Evolutionary conservation across 345 rosid species (phyloP), one percentile per base, ranked within the genome.

Genomic region (Salix koriyanagi): DNA sequence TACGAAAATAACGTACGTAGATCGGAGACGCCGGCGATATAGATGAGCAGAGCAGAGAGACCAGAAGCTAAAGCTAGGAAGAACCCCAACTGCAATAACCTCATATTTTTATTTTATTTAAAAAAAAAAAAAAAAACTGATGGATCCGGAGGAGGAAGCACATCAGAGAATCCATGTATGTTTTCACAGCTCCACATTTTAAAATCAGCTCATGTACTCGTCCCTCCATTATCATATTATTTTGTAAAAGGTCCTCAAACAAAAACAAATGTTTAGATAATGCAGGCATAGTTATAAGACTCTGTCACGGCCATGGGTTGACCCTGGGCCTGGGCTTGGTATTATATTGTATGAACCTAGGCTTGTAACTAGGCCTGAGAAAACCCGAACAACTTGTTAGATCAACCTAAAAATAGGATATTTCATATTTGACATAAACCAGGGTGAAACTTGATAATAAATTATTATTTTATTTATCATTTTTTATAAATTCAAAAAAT

Each of bases 1-100:
- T 0, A 15, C 19, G 28, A 26, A 13, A 71, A 46, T 11, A 44
- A 13, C 84, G 67, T 82, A 93, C 98, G 76, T 66, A 85, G 85
- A 86, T 82, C 77, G 54, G 97, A 87, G 85, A 96, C 83, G 79
- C 97, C 99, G 77, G 85, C 73, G 80, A 92, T 85, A 86, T 91
- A 93, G 79, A 93, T 86, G 84, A 92, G 83, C 71, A 95, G 88
- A n/a, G 91, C 93, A 7, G 88, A 85, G 76, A 90, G 34, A 37
- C 97, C 97, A 72, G 92, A 93, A 11, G 87, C 82, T 69, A 93
- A 73, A 77, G 93, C 91, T 39, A 89, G 70, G 25, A 90, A 46
- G 46, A 96, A 79, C 21, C 84, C 90, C 65, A 89, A 75, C 79
- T 84, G 91, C 87, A 94, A 79, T 13, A 90, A 81, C 92, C 80